A percentile compares a stretch with the other conserved stretches of the same genome.
Evolutionary conservation across 768 basidiomycete genomes (phyloP).

Genomic region (Russula ochroleuca): DNA sequence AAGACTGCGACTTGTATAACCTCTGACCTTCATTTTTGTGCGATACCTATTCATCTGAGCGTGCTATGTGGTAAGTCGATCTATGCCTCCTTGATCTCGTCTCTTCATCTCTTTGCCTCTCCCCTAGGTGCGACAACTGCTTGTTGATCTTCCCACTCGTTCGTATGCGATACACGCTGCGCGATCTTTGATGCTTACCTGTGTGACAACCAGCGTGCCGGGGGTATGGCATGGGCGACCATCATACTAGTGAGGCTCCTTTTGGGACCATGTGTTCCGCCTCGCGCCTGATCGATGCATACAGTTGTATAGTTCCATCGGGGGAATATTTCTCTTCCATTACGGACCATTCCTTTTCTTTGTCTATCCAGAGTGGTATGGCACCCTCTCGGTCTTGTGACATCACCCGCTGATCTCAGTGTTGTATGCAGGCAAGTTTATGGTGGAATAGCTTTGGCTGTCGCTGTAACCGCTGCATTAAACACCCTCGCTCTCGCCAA

Average conservation of each 20-base stretch:
- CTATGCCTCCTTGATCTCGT: conserved; percentile 9
- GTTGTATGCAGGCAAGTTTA: conserved; percentile 54
- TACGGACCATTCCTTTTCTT: conserved; percentile 64
- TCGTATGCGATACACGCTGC: conserved; percentile 30
- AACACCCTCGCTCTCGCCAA: conserved; percentile 59
- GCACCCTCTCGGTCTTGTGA: conserved; percentile 3
- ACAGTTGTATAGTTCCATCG: conserved; percentile 62
- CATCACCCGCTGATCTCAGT: conserved; percentile 7
- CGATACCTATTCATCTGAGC: conserved; percentile 17
- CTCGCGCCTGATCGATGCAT: conserved; percentile 16
- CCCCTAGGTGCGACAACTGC: conserved; percentile 72
- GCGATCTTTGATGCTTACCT: conserved; percentile 20
- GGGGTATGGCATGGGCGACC: conserved; percentile 67
- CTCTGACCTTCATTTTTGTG: conserved; percentile 8
- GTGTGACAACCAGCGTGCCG: conserved; percentile 48
- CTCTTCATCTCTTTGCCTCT: conserved; percentile 5
- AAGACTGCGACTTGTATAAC: neutral
- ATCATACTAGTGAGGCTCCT: conserved; percentile 50
- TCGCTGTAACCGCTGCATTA: conserved; percentile 49
- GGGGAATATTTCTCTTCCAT: conserved; percentile 58
- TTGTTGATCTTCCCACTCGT: conserved; percentile 69
- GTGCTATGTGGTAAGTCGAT: conserved; percentile 23
- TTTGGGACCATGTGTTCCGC: conserved; percentile 3
- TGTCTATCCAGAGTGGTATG: conserved; percentile 60
- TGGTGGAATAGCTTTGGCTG: conserved; percentile 56